A percentile compares a stretch with the other conserved stretches of the same genome.
phyloP scores from a whole-genome alignment of 495 filamentous ascomycete genomes.

The Astrothelium subdiscretum region DNA sequence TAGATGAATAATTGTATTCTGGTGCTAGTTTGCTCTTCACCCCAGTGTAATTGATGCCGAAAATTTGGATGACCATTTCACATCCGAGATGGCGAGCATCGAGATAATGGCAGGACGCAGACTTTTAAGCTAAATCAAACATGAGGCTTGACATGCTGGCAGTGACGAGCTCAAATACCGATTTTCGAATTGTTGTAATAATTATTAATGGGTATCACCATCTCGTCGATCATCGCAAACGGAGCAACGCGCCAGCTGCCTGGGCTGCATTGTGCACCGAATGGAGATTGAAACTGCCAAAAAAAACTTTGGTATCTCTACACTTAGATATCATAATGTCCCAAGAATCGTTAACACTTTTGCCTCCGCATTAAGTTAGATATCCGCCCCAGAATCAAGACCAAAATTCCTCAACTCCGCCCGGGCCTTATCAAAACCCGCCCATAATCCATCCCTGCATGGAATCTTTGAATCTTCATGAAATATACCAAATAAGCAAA shows the following conservation, averaged over 20 bases:
- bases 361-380: not conserved
- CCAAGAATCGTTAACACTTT: not conserved
- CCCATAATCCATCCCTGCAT: not conserved
- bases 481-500: not conserved
- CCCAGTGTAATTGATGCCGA: no score
- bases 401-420: not conserved
- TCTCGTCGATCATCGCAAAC: no score
- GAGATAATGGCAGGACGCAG: no score
- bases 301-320: not conserved
- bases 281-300: not conserved
- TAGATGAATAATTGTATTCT: not conserved
- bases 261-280: not conserved
- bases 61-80: no score
- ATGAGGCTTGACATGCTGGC: no score
- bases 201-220: no score
- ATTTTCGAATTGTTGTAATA: no score
- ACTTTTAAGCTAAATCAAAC: no score
- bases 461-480: not conserved
- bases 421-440: not conserved
- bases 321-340: not conserved
- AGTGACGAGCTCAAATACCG: no score
- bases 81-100: no score
- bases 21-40: not conserved
- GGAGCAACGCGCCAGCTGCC: no score
- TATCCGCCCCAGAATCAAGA: not conserved